phyloP scores from a whole-genome alignment of 345 rosid genomes.

The Sonneratia caseolaris region DNA sequence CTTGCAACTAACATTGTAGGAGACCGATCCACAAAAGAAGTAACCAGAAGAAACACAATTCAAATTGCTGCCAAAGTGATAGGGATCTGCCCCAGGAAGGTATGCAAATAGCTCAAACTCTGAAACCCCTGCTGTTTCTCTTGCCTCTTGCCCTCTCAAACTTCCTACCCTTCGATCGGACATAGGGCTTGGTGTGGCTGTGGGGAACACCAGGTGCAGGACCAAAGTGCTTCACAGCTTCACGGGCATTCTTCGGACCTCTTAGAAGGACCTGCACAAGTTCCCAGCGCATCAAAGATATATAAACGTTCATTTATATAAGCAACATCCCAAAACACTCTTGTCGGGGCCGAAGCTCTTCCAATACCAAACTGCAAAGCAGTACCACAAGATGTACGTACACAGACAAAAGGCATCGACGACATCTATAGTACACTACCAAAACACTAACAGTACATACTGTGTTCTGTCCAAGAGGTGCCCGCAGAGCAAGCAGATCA shows the following conservation, averaged over 20 bases:
- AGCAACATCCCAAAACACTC: not conserved
- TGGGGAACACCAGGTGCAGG: constrained; percentile 97
- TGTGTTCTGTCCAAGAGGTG: constrained; percentile 97
- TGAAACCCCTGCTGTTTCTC: constrained; percentile 74
- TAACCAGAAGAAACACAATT: not conserved
- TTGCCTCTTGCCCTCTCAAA: constrained; percentile 86
- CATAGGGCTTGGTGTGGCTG: constrained; percentile 86
- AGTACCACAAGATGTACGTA: not conserved
- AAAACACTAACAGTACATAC: constrained; percentile 19
- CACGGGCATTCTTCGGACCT: constrained; percentile 93
- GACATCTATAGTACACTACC: no score
- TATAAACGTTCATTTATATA: not conserved
- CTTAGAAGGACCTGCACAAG: constrained; percentile 63
- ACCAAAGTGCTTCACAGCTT: constrained; percentile 96
- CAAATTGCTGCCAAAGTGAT: not conserved
- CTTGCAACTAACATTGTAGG: no score
- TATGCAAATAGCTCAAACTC: constrained; percentile 22
- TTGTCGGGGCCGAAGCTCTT: not conserved
- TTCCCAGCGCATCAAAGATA: no score
- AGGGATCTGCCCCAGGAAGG: not conserved
- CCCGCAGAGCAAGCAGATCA: constrained; percentile 87
- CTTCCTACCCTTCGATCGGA: constrained; percentile 82
- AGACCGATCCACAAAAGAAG: no score
- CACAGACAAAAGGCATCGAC: no score
- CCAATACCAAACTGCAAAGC: not conserved